phyloP scores from a whole-genome alignment of 495 filamentous ascomycete species.

The Cairneyella variabilis region DNA sequence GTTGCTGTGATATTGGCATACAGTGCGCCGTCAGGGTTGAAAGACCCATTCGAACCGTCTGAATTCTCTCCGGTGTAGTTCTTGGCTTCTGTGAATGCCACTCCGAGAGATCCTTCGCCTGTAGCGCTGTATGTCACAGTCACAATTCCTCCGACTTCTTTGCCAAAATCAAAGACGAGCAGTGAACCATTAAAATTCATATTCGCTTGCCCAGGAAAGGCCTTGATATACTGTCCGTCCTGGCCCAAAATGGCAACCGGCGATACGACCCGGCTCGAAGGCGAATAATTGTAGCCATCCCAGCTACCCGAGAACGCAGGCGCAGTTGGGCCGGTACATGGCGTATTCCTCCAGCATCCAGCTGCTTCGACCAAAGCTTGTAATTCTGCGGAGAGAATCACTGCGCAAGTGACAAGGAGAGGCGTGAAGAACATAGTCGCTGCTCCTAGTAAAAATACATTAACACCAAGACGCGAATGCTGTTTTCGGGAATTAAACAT shows the following conservation, averaged over 20 bases:
- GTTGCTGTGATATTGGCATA: slow-evolving; percentile 46
- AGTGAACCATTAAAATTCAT: slow-evolving; percentile 43
- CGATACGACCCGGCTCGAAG: slow-evolving; percentile 46
- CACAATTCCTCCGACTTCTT: slow-evolving; percentile 54
- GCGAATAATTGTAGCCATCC: slow-evolving; percentile 60
- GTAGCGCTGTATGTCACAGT: slow-evolving; percentile 44
- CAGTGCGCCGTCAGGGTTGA: slow-evolving; percentile 47
- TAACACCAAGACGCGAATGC: too few relatives aligned
- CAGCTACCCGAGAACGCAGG: slow-evolving; percentile 53
- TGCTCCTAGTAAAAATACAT: too few relatives aligned
- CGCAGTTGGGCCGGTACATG: slow-evolving; percentile 48
- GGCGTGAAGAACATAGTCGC: not conserved
- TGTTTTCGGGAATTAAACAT: too few relatives aligned
- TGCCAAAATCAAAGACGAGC: slow-evolving; percentile 54
- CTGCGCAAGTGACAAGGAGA: not conserved
- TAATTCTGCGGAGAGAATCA: not conserved
- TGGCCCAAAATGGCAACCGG: slow-evolving; percentile 28
- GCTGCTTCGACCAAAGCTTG: not conserved
- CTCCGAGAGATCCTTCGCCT: slow-evolving; percentile 44
- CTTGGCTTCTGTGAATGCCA: slow-evolving; percentile 61
- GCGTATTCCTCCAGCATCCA: slow-evolving; percentile 53
- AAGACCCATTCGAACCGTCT: slow-evolving; percentile 53
- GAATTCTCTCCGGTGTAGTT: slow-evolving; percentile 58
- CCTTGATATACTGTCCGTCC: slow-evolving; percentile 4
- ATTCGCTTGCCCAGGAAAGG: slow-evolving; percentile 30